Evolutionary conservation across 208 protist genomes (phyloP), one percentile per base, ranked within the genome.

Genomic region (Jaenimonas drosophilae): DNA sequence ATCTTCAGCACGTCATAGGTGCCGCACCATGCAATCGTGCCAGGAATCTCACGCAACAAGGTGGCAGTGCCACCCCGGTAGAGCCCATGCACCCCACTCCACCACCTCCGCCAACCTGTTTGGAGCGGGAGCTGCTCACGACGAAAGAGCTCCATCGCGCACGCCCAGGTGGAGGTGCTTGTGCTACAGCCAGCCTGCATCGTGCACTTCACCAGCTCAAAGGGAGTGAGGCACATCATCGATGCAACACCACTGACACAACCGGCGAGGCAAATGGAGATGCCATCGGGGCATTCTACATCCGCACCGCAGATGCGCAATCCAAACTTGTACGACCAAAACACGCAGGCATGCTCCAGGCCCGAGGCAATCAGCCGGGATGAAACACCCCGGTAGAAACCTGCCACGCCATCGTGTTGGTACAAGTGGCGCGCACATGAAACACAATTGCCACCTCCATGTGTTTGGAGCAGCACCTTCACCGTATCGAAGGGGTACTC

Each of bases 401-500:
- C 74, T 9, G 40, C n/a, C 0, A 88, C 12, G 12, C 85, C 88
- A 12, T 88, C 79, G 12, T 82, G 49, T 1, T 20, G 27, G 24
- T 71, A 70, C 2, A 90, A 28, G 23, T 45, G 61, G 1, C 23
- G 11, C 16, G 70, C 60, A 53, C 78, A 91, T 57, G 84, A 58
- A 26, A 42, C n/a, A n/a, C n/a, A n/a, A n/a, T n/a, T n/a, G n/a
- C n/a, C n/a, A 5, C 46, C 21, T 19, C 26, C 53, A 64, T 77
- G 58, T 5, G 61, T 57, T 59, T 96, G 85, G 55, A 94, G 55
- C 5, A 77, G 77, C 25, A 89, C 83, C 70, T 96, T 94, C 0
- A 92, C 58, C 0, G 88, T 92, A 56, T 96, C 88, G 36, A 96
- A 78, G 14, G 82, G 88, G 56, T 93, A 85, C 50, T 95, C 81